Evolutionary conservation across 2,329 filamentous ascomycete species (phyloP), one percentile per base, ranked within the genome.

Genomic region (Albophoma yamanashiensis): DNA sequence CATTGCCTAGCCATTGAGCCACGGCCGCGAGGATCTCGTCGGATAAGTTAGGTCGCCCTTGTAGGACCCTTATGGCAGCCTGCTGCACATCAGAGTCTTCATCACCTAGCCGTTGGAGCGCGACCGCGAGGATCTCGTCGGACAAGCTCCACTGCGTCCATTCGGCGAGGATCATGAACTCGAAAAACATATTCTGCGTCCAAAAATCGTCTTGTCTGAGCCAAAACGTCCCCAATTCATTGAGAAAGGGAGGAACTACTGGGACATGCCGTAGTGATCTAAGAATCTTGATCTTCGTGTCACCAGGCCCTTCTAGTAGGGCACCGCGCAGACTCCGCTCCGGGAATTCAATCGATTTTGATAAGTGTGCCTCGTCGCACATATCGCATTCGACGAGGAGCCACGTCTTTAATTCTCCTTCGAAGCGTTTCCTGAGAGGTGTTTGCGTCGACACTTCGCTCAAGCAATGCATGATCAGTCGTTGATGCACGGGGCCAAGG

Each of bases 401-500:
- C 56, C 56, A 58, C 14, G 4, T 36, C 34, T 52, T 52, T 34
- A 58, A 15, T 17, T 27, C 14, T 42, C 31, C 31, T 25, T 52
- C 11, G 4, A 52, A n/a, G 6, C 43, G 20, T 14, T 52, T 15
- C 22, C 27, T 50, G n/a, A 27, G 12, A n/a, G 14, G 56, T 11
- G 40, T 58, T 12, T 58, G 8, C n/a, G 43, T 22, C 12, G n/a
- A 52, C 7, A 40, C 39, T 25, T 59, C 58, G 27, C 58, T 55
- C 39, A 59, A 45, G 58, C 58, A 59, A 38, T 43, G 58, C 58
- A 59, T 59, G 9, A 59, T 34, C 40, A 59, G 31, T 4, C 50
- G 58, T 45, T 59, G 58, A 43, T 59, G 58, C 50, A 38, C 27
- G 3, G 50, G 50, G n/a, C 58, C 58, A n/a, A 59, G 36, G 15